Base-by-base conservation (phyloP, 805 yeast genomes). In the Nakazawaea peltata region DNA sequence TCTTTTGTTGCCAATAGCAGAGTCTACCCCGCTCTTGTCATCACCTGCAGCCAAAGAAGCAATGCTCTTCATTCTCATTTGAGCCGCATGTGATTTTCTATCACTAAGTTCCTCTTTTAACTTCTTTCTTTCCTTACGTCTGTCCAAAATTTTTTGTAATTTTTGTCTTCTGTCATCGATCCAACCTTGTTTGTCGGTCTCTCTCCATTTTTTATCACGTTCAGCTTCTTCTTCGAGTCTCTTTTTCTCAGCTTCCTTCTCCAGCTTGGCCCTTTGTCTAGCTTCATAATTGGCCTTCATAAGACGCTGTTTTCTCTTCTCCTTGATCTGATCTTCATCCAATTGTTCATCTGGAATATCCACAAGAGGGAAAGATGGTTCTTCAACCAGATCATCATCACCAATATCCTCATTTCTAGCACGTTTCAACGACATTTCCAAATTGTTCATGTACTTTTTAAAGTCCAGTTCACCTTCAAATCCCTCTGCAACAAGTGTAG, bases 251-350 rank as follows among this genome's bases (percentile, higher is more conserved):
- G 69, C 69, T 40, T 69, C 71, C 48, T 87, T 90, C 43, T 84
- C 94, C 40, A 75, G 81, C 50, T 77, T 81, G 6, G 87, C 84
- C 30, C 88, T 71, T 54, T 74, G 72, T 41, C 97, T 71, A 0
- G 97, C 96, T 30, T 92, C 98, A 48, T 72, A 77, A 48, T 84
- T 86, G 4, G 94, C 90, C 49, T 86, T 85, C 59, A 83, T 63
- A 21, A 92, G 67, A 45, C 74, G 69, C 57, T 92, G 97, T 39
- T 77, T 76, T 33, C 95, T 69, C 57, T 92, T 92, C 51, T 87
- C 97, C 47, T 81, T 84, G 29, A 87, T 61, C 48, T 83, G 82
- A 4, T 83, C 94, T 26, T 81, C 86, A 26, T 70, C 68, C 25
- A 92, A 66, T 42, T 88, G 80, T 22, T 77, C 87, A 54, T 92